Conservation (phyloP, 2,329 filamentous ascomycete genomes). For the Verticillium albo-atrum region DNA sequence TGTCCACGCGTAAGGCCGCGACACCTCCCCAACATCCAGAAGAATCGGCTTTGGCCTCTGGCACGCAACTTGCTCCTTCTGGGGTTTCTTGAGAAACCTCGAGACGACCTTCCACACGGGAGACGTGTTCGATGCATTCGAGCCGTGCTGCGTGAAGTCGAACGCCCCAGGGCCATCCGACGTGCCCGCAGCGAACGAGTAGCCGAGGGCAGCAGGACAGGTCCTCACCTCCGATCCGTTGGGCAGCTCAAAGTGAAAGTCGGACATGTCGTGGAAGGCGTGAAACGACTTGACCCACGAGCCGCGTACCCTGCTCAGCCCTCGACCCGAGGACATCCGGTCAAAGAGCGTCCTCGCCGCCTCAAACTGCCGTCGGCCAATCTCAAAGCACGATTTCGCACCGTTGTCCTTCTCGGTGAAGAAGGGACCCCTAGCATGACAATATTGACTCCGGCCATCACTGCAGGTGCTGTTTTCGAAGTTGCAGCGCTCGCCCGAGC, state of each 20-base stretch:
- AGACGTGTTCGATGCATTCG: conserved; percentile 62
- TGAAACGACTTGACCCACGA: conserved; percentile 73
- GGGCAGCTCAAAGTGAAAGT: conserved; percentile 65
- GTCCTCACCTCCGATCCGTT: conserved; percentile 70
- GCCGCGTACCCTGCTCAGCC: conserved; percentile 50
- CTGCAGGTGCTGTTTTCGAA: conserved; percentile 76
- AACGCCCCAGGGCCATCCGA: conserved; percentile 84
- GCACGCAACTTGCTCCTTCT: conserved; percentile 65
- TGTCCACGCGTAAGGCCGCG: conserved; percentile 74
- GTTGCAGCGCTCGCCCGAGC: conserved; percentile 63
- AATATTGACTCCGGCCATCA: conserved; percentile 60
- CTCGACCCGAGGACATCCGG: conserved; percentile 4
- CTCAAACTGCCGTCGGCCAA: conserved; percentile 62
- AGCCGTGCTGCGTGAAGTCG: conserved; percentile 83
- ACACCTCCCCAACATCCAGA: conserved; percentile 77
- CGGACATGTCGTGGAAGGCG: conserved; percentile 72
- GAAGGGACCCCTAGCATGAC: conserved; percentile 66
- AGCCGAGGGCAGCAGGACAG: conserved; percentile 81
- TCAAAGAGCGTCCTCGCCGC: conserved; percentile 48
- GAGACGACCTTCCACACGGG: conserved; percentile 76
- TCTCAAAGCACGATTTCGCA: conserved; percentile 71
- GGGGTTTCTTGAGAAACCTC: conserved; percentile 62
- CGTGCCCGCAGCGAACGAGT: conserved; percentile 86
- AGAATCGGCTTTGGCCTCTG: conserved; percentile 80
- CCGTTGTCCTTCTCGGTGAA: conserved; percentile 65